These are phyloP conservation scores for Dinochytrium kinnereticum DNA, from an alignment of 371 early-diverging fungal genomes.

Conservation along the genomic window DNA sequence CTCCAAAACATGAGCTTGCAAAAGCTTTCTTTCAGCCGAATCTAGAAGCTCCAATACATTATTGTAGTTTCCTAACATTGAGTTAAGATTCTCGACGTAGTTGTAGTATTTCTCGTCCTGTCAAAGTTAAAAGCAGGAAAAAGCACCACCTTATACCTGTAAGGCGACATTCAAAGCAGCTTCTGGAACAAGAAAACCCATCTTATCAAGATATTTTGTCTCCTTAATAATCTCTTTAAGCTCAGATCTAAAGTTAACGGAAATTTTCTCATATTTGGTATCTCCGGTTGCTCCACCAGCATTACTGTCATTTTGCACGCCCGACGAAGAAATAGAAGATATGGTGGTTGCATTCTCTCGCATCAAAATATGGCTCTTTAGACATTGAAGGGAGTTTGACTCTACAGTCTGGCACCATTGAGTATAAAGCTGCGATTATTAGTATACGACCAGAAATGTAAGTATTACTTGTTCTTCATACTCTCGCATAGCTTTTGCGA, in stretches of 20 bases:
- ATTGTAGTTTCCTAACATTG: conserved; percentile 56
- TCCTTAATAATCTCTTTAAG: conserved; percentile 63
- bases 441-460: neutral
- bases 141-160: conserved; percentile 39
- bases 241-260: conserved; percentile 61
- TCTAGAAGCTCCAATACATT: conserved; percentile 53
- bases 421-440: conserved; percentile 47
- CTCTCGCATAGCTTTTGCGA: conserved; percentile 62
- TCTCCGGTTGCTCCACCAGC: no score
- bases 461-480: conserved; percentile 61
- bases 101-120: conserved; percentile 64
- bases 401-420: conserved; percentile 63
- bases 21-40: conserved; percentile 54
- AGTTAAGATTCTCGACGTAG: conserved; percentile 55
- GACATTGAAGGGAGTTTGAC: conserved; percentile 54
- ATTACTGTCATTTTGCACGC: no score
- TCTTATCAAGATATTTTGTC: conserved; percentile 63
- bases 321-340: neutral
- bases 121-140: neutral
- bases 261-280: conserved; percentile 34
- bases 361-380: conserved; percentile 57
- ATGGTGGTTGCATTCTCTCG: conserved; percentile 23
- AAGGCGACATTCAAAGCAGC: conserved; percentile 64
- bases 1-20: conserved; percentile 53
- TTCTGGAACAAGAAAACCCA: conserved; percentile 60